Evolutionary conservation across 1,284 basidiomycete species (phyloP).

Genomic region (Pisolithus thermaeus): DNA sequence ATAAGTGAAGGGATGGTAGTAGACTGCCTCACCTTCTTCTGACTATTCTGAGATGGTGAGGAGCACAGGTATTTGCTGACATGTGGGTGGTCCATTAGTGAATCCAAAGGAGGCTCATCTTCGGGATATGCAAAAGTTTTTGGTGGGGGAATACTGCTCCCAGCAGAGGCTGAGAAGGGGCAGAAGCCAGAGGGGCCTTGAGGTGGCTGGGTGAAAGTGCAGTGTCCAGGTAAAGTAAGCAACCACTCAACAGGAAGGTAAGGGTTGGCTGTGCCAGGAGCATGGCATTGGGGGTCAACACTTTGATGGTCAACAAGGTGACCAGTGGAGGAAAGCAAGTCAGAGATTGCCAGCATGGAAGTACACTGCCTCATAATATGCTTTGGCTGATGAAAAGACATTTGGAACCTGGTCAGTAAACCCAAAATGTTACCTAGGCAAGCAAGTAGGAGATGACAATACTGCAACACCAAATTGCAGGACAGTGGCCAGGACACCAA

Average conservation of each 20-base stretch:
- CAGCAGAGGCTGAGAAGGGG: not conserved
- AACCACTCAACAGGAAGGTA: not conserved
- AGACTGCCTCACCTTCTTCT: constrained; percentile 6
- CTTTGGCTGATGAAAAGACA: too few species aligned
- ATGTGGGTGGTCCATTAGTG: not conserved
- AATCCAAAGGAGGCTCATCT: not conserved
- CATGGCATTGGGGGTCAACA: not conserved
- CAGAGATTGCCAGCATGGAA: too few species aligned
- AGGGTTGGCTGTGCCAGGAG: not conserved
- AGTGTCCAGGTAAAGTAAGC: not conserved
- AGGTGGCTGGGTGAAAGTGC: not conserved
- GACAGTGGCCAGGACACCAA: too few species aligned
- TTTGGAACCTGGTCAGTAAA: too few species aligned
- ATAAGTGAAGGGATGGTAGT: constrained; percentile 9
- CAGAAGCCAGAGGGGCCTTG: not conserved
- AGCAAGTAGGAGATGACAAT: too few species aligned
- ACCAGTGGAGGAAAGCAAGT: too few species aligned
- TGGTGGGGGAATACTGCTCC: not conserved
- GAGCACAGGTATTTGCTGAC: not conserved
- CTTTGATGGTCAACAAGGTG: not conserved
- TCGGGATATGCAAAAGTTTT: not conserved
- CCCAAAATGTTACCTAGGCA: too few species aligned
- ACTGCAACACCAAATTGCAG: too few species aligned
- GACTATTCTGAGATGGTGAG: not conserved
- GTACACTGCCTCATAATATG: too few species aligned